These are phyloP conservation scores for Dactylorhiza incarnata DNA, from an alignment of 106 monocot genomes.

Conservation along the genomic window DNA sequence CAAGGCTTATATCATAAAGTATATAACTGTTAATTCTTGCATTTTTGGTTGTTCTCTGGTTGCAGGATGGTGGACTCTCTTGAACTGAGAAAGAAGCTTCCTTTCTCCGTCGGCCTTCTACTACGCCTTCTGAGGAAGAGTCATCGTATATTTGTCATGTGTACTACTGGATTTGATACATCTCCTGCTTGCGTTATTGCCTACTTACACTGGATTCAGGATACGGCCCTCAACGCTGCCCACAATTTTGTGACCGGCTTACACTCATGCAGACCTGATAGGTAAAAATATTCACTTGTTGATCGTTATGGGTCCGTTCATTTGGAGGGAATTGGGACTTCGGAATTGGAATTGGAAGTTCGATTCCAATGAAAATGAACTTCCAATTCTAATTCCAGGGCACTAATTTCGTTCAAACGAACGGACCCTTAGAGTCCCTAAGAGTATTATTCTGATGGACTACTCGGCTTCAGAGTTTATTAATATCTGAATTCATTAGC, in stretches of 20 bases:
- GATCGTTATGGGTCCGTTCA: no score
- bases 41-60: slow-evolving; percentile 4
- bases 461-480: no score
- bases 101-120: slow-evolving; percentile 84
- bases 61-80: slow-evolving; percentile 78
- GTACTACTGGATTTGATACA: slow-evolving; percentile 86
- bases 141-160: slow-evolving; percentile 74
- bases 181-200: slow-evolving; percentile 94
- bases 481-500: no score
- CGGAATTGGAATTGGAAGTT: no score
- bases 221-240: slow-evolving; percentile 76
- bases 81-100: slow-evolving; percentile 84
- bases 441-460: no score
- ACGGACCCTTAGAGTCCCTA: no score
- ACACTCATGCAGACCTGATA: slow-evolving; percentile 74
- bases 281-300: slow-evolving; percentile 21
- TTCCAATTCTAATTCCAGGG: no score
- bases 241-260: slow-evolving; percentile 70
- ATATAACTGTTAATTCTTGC: no score
- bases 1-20: no score
- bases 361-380: no score
- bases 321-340: no score
- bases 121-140: slow-evolving; percentile 73
- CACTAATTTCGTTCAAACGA: no score
- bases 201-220: slow-evolving; percentile 93